Base-by-base conservation (phyloP, 371 early-diverging fungal genomes). In the Conidiobolus incongruus region DNA sequence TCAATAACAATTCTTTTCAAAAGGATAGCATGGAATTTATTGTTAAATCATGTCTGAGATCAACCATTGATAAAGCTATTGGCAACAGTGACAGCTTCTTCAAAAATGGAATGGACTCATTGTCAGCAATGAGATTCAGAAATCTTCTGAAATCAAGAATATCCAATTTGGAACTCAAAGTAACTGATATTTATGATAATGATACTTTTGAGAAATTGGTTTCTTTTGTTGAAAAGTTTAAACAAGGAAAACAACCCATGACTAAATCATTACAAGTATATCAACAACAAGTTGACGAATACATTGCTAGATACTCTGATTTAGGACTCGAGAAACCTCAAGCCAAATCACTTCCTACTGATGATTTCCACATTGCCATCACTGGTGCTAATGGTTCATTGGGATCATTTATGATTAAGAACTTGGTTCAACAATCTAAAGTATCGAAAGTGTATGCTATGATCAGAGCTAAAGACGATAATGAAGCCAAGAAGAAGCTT, bases 321-420 rank as follows among this genome's bases (percentile, higher is more conserved):
- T 37, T 10, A 37, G 10, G 11, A 20, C 21, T n/a, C 4, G 10
- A 17, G 13, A 10, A 37, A 21, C 19, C 8, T 5, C 19, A 19
- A 19, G 8, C 26, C 7, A 17, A 37, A n/a, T 3, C n/a, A 20
- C 22, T 16, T 16, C 12, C 15, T 34, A 34, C 16, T 15, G 16
- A 12, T 11, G 16, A 37, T 3, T 21, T 37, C 10, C 10, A 21
- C 19, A 20, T 37, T 10, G 10, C 16, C 3, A 37, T 37, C 11
- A 37, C 37, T 20, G 37, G 37, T 21, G 37, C 37, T 21, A 37
- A 37, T 21, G 37, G 37, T 7, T 37, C 37, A 4, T 37, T 37
- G 13, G 22, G 37, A 8, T n/a, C 10, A 10, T 37, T 37, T 21
- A 37, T 21, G 16, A 37, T 37, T 21, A 16, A 37, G 22, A 16